Evolutionary conservation across 306 rosid species (phyloP), one percentile per base, ranked within the genome.

Genomic region (Citrullus amarus): DNA sequence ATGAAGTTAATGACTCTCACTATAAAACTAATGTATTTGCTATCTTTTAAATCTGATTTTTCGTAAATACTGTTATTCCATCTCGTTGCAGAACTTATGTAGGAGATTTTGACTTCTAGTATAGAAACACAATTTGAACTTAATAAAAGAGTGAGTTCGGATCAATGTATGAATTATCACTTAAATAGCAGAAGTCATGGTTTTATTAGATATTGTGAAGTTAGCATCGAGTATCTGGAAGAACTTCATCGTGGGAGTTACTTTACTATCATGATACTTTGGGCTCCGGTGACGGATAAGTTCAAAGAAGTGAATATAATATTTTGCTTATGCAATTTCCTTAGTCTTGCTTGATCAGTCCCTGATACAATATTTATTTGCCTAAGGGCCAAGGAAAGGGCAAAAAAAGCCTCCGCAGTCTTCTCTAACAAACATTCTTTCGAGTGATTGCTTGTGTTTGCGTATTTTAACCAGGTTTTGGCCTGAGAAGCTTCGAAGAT

Each of bases 401-500:
- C 5, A 3, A 15, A 51, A 51, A 51, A 46, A 15, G 59, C 59
- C 25, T 65, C n/a, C 25, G 15, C 16, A 4, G 50, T 65, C n/a
- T 46, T 16, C 68, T 30, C 68, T 30, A 11, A 60, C 12, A 28
- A 9, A 59, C 34, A 9, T 61, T 61, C 44, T 65, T 65, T 38
- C 15, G 72, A 65, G 72, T 30, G 32, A 34, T 28, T 32, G 46
- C 28, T 54, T 51, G 14, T 74, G 30, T 74, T 51, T 53, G 16
- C 10, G 4, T 53, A 53, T 16, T 51, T 15, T 79, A 76, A 65
- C 41, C 86, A 94, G 98, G 90, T 86, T 85, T 79, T 92, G 88
- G 93, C 96, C 97, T n/a, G 96, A 92, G 81, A 88, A 87, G 84
- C 84, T 92, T 43, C 61, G 81, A 51, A 87, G 88, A 84, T 94